Evolutionary conservation across 352 stramenopile genomes (phyloP).

Genomic region (Globisporangium megalacanthum): DNA sequence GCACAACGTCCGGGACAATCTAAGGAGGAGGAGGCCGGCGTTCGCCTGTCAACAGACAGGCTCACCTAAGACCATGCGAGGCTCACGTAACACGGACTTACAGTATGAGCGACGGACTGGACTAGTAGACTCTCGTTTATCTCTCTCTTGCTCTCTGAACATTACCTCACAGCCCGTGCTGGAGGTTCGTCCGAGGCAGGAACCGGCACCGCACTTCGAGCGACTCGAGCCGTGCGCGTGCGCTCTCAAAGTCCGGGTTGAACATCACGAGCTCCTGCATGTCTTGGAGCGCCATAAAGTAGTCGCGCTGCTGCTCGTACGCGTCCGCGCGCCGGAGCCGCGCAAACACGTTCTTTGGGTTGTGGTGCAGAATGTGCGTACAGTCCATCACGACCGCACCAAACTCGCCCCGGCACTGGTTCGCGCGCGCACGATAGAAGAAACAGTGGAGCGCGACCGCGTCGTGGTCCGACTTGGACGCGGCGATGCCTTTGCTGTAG

Average conservation of each 20-base stretch:
- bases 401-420: constrained; percentile 50
- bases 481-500: constrained; percentile 88
- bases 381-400: constrained; percentile 45
- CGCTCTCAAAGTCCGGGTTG: constrained; percentile 52
- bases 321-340: constrained; percentile 45
- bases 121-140: too few species aligned
- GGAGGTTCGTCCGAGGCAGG: constrained; percentile 20
- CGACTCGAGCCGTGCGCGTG: constrained; percentile 29
- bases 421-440: constrained; percentile 46
- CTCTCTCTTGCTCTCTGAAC: background rate
- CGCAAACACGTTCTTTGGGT: constrained; percentile 47
- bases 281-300: constrained; percentile 49
- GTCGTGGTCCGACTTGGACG: constrained; percentile 37
- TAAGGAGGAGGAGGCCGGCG: too few species aligned
- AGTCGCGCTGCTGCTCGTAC: constrained; percentile 54
- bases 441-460: constrained; percentile 52
- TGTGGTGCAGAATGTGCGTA: constrained; percentile 40
- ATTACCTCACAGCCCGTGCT: constrained; percentile 7
- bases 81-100: too few species aligned
- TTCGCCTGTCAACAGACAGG: too few species aligned
- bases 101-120: too few species aligned
- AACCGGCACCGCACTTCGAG: constrained; percentile 41
- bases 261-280: constrained; percentile 47
- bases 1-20: too few species aligned
- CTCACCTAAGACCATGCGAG: too few species aligned